Evolutionary conservation across 345 rosid species (phyloP), one percentile per base, ranked within the genome.

Genomic region (Cochlearia excelsa): DNA sequence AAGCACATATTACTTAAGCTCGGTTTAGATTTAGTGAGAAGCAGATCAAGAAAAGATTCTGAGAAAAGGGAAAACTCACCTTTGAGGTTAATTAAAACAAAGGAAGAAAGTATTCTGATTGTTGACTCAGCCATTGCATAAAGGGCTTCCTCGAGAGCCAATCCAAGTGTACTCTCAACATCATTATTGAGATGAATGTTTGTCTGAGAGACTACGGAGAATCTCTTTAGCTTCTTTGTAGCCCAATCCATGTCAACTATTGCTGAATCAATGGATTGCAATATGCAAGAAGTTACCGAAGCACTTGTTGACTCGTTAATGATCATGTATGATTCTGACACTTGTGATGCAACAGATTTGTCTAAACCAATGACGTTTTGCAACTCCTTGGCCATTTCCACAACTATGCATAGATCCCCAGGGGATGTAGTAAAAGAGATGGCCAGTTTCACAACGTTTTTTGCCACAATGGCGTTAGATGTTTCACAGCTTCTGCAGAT

Each of bases 211-310:
- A 73, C 65, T 50, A 74, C 62, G 65, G 67, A 69, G n/a, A 74
- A 45, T 33, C 63, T 65, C 74, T 77, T 89, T 38, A 81, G 73
- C 60, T 82, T 84, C 66, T 75, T 86, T 28, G 78, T 67, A 34
- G 81, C 78, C 94, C 94, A 82, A 28, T 86, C 91, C 80, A 86
- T 72, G 61, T 81, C 84, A 30, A 42, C 50, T 51, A 86, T 68
- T 42, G 77, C 80, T 9, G 77, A 59, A 43, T 81, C 97, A 57
- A 76, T 47, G 29, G 59, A 61, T 57, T 84, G 85, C 74, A 86
- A 75, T 54, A 84, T 58, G 72, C 80, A 81, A 51, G 83, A 71
- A 34, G 66, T 77, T 67, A 86, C 48, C 52, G 80, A 53, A 26
- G 65, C 57, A 46, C 70, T 54, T 23, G 94, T 86, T 49, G 80